Conservation (phyloP, 139 green algal genomes). For the Closterium sp. region DNA sequence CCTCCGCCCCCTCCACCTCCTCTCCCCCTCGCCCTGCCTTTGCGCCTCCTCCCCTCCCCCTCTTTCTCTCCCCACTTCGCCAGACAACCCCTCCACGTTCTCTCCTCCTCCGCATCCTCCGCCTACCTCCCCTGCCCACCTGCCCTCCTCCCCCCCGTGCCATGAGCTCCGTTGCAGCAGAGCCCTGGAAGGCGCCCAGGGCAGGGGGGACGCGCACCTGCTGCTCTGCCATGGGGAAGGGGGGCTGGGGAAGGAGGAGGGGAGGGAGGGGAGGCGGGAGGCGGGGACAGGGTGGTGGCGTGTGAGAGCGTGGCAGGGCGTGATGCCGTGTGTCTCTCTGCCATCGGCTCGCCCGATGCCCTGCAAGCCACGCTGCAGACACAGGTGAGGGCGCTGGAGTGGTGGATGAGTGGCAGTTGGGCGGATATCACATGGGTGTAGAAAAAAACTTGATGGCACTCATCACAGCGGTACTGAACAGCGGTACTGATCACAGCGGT, state of each 20-base stretch:
- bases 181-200: background rate
- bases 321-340: background rate
- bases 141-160: background rate
- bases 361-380: background rate
- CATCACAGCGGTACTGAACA: too few relatives aligned
- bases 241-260: background rate
- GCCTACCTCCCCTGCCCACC: background rate
- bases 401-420: background rate
- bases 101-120: background rate
- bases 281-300: background rate
- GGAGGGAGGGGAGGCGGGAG: background rate
- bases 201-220: background rate
- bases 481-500: background rate
- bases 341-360: background rate
- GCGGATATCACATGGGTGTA: background rate
- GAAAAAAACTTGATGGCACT: background rate
- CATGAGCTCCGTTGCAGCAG: background rate
- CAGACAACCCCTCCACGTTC: background rate
- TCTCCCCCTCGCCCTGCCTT: background rate
- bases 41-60: background rate
- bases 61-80: background rate
- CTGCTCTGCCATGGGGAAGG: background rate
- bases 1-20: background rate
- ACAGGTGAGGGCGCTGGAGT: background rate
- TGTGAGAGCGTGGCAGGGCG: background rate